A percentile compares a stretch with the other conserved stretches of the same genome.
These are phyloP conservation scores for Spirogloea muscicola DNA, from an alignment of 139 green algal genomes.

Conservation along the genomic window DNA sequence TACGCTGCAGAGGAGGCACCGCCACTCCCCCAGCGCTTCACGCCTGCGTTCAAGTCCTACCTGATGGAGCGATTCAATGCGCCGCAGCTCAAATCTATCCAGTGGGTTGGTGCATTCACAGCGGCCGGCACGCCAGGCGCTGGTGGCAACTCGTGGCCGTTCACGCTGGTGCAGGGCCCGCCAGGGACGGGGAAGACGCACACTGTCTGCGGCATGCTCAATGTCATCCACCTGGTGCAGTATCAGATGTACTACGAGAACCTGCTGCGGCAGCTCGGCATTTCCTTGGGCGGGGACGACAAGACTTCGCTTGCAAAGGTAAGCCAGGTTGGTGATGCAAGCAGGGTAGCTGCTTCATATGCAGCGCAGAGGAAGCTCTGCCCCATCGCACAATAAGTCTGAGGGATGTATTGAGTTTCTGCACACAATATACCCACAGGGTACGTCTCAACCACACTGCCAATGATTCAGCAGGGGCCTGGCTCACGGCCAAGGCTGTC, in stretches of 20 bases:
- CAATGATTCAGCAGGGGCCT: no score
- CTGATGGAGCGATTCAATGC: slow-evolving; percentile 29
- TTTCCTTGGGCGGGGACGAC: no score
- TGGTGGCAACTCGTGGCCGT: slow-evolving; percentile 23
- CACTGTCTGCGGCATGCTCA: slow-evolving; percentile 85
- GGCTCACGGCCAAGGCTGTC: background rate
- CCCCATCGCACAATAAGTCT: no score
- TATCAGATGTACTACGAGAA: slow-evolving; percentile 72
- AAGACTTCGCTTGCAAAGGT: no score
- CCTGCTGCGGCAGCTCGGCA: slow-evolving; percentile 14
- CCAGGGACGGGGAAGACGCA: slow-evolving; percentile 96
- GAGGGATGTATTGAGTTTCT: no score
- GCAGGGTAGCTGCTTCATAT: no score
- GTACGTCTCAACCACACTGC: no score
- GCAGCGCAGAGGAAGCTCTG: no score
- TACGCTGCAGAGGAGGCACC: slow-evolving; percentile 16
- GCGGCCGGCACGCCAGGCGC: background rate
- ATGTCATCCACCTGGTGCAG: slow-evolving; percentile 81
- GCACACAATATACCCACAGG: no score
- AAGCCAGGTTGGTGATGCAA: no score
- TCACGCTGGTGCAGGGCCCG: slow-evolving; percentile 78
- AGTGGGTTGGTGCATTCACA: slow-evolving; percentile 22
- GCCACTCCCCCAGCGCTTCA: slow-evolving; percentile 11
- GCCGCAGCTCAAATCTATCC: slow-evolving; percentile 26
- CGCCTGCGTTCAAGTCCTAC: slow-evolving; percentile 15